Base-by-base conservation (phyloP, 257 asterid species). In the Solanum chmielewskii region DNA sequence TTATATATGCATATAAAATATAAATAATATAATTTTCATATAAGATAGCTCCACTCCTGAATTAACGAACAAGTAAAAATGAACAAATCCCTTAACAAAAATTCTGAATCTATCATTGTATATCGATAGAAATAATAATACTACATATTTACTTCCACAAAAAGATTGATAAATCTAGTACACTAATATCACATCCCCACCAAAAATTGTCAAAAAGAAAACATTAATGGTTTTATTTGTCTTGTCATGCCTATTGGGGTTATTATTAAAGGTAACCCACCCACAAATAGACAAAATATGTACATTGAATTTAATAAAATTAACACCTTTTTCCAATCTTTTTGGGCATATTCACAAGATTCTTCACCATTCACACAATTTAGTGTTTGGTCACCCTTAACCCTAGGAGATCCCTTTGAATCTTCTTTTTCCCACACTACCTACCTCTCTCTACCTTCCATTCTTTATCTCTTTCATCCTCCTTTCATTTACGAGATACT, bases 91-190 rank as follows among this genome's bases (percentile, higher is more conserved):
- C 0, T 6, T 52, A 52, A 16, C 0, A 0, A 52, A 52, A 52
- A 2, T 16, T 0, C 0, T 2, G 0, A 52, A 3, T 52, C 10
- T 3, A 16, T 0, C 4, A 0, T 0, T 16, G 2, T 52, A 2
- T 52, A 52, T 6, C 23, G 0, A 2, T 1, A 0, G 2, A 9
- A 52, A 16, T 0, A 52, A 52, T 52, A 52, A 3, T 1, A 52
- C 23, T 1, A 5, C 60, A 49, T 52, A 6, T 56, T 0, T 25
- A 21, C 66, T 59, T 20, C 27, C 66, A 3, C 66, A 59, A 59
- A 59, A 20, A 20, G 66, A 59, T 8, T 59, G n/a, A 66, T 66
- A 66, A 25, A 66, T 66, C 21, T 3, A 0, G 37, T 25, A 3
- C 42, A 70, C 11, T 15, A 2, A 70, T 31, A 69, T 31, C n/a